Evolutionary conservation across 306 rosid genomes (phyloP), one percentile per base, ranked within the genome.

Genomic region (Vachellia collinsii): DNA sequence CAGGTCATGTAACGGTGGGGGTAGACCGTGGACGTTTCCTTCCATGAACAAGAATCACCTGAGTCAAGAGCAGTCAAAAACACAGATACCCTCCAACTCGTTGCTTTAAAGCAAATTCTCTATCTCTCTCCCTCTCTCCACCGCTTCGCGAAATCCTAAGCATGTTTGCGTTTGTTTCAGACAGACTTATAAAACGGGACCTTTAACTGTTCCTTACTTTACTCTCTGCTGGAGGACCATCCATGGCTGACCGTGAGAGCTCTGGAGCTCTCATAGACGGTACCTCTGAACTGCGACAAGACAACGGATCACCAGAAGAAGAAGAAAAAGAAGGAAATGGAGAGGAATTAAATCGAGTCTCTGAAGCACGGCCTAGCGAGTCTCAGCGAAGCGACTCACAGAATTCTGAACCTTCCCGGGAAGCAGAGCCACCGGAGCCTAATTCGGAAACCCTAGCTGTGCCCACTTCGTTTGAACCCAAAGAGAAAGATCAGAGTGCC

Each of bases 31-130:
- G 70, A 87, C 88, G 84, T 82, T 80, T 63, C 71, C 82, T 66
- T 80, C 74, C 53, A 39, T 19, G 3, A 42, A 46, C 77, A 16
- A 14, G n/a, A 88, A 84, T 78, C 80, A 89, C 87, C 86, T 85
- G 97, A 83, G 94, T 90, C 94, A 86, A 92, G 39, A 2, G 10
- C 75, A 77, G 94, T 91, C 95, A 92, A 92, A 84, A 88, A 90
- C 92, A 88, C 76, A 64, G 65, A 85, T 84, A 84, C 84, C 88
- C 88, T 85, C 68, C 68, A 25, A 25, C 43, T 61, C 77, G 56
- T 37, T 37, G 44, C 78, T 83, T 79, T 81, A 44, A 69, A 83
- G 36, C 83, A 34, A 69, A 16, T 17, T 56, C 70, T 43, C 74
- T 22, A 39, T 19, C 74, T 66, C 82, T 59, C 86, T 65, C 79